These are phyloP conservation scores for Penstemon davidsonii DNA, from an alignment of 257 asterid species.

Conservation along the genomic window DNA sequence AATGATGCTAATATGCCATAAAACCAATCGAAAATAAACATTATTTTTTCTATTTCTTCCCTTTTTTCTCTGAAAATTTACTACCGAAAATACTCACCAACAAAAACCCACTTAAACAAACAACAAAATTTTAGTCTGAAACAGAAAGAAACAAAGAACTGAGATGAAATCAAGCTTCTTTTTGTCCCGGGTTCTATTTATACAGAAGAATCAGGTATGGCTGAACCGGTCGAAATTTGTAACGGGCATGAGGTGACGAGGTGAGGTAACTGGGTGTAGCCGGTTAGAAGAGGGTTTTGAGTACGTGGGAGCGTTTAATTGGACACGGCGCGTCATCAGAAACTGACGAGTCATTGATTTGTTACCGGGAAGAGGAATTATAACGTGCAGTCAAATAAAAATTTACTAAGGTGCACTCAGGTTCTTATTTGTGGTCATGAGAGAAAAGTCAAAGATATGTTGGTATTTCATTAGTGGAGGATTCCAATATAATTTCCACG, in stretches of 20 bases:
- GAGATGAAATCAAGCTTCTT: neutral
- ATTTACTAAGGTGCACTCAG: neutral
- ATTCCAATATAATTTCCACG: slow-evolving; percentile 1
- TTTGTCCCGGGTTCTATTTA: slow-evolving; percentile 2
- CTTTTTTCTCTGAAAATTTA: neutral
- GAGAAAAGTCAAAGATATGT: neutral
- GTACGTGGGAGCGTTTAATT: slow-evolving; percentile 29
- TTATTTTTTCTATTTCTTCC: neutral
- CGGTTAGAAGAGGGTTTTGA: slow-evolving; percentile 6
- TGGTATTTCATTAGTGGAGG: neutral
- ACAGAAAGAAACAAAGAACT: neutral
- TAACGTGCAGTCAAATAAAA: neutral
- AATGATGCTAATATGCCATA: slow-evolving; percentile 42
- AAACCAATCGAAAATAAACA: slow-evolving; percentile 55
- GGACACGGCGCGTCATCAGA: slow-evolving; percentile 31
- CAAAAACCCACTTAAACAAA: slow-evolving; percentile 3
- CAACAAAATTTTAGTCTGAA: slow-evolving; percentile 6
- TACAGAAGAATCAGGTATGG: slow-evolving; percentile 21
- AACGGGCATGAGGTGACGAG: neutral
- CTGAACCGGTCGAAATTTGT: slow-evolving; percentile 8
- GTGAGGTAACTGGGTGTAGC: neutral
- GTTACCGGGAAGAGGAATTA: neutral
- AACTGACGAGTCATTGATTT: neutral
- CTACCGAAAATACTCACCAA: neutral
- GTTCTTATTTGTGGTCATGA: slow-evolving; percentile 1